These are phyloP conservation scores for Pyrrhoderma lamaoense DNA, from an alignment of 1,284 basidiomycete genomes.

Conservation along the genomic window DNA sequence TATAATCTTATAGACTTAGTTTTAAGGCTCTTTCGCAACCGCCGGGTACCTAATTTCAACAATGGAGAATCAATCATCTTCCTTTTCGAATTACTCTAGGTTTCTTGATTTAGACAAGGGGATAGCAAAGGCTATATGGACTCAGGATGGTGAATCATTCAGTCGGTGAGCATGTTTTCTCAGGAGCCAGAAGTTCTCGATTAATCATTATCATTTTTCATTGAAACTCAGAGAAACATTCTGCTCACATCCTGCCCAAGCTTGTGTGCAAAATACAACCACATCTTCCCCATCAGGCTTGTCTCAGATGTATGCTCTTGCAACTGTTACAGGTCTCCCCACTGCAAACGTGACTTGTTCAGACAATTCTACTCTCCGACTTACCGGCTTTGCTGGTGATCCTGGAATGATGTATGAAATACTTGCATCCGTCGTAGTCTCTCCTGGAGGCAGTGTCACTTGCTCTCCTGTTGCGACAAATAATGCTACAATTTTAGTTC, in stretches of 20 bases:
- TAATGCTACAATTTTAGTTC: constrained; percentile 52
- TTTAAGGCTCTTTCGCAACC: constrained; percentile 57
- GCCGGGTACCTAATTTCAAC: constrained; percentile 56
- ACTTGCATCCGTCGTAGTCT: constrained; percentile 40
- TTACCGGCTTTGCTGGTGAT: constrained; percentile 43
- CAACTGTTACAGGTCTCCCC: constrained; percentile 41
- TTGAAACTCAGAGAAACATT: constrained; percentile 61
- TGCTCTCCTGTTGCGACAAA: constrained; percentile 31
- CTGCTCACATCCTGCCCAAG: constrained; percentile 56
- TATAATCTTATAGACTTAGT: constrained; percentile 3
- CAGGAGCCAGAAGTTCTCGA: too few species aligned
- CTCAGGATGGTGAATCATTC: constrained; percentile 38
- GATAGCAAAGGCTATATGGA: constrained; percentile 51
- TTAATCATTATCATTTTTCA: too few species aligned
- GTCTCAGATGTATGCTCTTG: constrained; percentile 42
- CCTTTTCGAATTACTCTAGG: constrained; percentile 43
- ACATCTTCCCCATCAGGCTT: constrained; percentile 20
- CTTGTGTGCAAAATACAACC: constrained; percentile 49
- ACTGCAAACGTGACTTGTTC: constrained; percentile 55
- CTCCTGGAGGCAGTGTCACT: constrained; percentile 23
- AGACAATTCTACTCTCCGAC: constrained; percentile 44
- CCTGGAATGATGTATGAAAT: constrained; percentile 68
- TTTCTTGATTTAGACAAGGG: constrained; percentile 66
- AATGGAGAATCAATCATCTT: constrained; percentile 28
- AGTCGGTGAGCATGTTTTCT: constrained; percentile 45